Conservation (phyloP, 164 flowering plant species). For the Stephania yunnanensis region DNA sequence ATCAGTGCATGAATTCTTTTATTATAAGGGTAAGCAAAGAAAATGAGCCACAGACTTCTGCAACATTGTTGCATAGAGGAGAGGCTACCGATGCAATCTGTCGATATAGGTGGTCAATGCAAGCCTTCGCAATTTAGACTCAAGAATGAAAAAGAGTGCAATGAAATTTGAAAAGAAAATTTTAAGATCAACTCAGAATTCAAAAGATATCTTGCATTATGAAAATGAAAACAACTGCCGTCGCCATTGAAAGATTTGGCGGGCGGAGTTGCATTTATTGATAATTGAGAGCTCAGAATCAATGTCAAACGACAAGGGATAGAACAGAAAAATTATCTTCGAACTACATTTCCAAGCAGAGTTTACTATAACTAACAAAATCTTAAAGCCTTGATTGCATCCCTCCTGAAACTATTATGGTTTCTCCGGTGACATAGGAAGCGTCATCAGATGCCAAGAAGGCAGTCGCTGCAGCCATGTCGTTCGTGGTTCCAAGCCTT, state of each 20-base stretch:
- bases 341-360: background rate
- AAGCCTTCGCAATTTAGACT: background rate
- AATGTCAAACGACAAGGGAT: background rate
- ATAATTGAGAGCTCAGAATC: background rate
- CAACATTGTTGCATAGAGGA: too few species aligned
- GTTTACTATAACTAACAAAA: background rate
- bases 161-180: too few species aligned
- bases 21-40: too few species aligned
- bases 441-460: conserved; percentile 97
- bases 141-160: too few species aligned
- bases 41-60: too few species aligned
- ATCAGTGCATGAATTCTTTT: too few species aligned
- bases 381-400: conserved; percentile 67
- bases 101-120: background rate
- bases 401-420: conserved; percentile 83
- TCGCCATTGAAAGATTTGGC: background rate
- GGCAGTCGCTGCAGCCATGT: conserved; percentile 89
- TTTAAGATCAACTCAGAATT: too few species aligned
- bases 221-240: background rate
- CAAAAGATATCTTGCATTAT: too few species aligned
- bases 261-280: background rate
- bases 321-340: background rate
- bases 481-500: conserved; percentile 84
- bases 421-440: conserved; percentile 88
- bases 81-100: too few species aligned